A percentile compares a stretch with the other conserved stretches of the same genome.
Conservation (phyloP, 2,329 filamentous ascomycete genomes). For the Claviceps paspali region DNA sequence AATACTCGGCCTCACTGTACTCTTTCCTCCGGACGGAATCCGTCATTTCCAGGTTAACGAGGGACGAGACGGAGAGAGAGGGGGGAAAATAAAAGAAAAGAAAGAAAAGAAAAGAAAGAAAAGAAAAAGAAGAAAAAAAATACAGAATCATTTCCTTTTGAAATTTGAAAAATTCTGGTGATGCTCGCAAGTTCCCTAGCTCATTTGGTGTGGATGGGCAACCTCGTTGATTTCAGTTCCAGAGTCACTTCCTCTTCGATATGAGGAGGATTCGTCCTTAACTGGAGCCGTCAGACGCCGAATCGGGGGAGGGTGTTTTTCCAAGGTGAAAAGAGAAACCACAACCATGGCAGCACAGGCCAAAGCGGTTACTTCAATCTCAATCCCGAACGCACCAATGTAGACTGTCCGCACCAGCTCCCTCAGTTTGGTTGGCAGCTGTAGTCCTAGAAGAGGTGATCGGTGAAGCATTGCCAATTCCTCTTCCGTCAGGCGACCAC, state of each 20-base stretch:
- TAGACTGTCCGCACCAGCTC: conserved; percentile 26
- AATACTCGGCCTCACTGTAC: not conserved
- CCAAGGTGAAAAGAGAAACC: conserved; percentile 28
- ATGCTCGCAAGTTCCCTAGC: not conserved
- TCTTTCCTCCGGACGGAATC: not conserved
- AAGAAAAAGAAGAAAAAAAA: not conserved
- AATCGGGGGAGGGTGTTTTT: conserved; percentile 24
- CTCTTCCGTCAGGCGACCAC: conserved; percentile 17
- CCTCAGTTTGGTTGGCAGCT: conserved; percentile 18
- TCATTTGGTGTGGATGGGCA: conserved; percentile 9
- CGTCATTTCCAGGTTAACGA: not conserved
- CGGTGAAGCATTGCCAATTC: conserved; percentile 29
- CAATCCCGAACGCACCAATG: conserved; percentile 28
- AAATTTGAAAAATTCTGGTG: not conserved
- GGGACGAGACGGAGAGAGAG: not conserved
- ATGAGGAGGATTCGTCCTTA: conserved; percentile 15
- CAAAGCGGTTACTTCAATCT: conserved; percentile 31
- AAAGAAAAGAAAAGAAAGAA: not conserved
- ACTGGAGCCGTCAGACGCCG: conserved; percentile 15
- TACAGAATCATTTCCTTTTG: not conserved
- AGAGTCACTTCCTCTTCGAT: conserved; percentile 21
- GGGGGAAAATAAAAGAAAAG: no score
- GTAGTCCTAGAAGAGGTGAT: conserved; percentile 24
- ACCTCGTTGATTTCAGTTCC: conserved; percentile 21
- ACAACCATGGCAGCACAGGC: conserved; percentile 27